Evolutionary conservation across 169 alveolate species (phyloP), one percentile per base, ranked within the genome.

Genomic region (Blepharisma undulans): DNA sequence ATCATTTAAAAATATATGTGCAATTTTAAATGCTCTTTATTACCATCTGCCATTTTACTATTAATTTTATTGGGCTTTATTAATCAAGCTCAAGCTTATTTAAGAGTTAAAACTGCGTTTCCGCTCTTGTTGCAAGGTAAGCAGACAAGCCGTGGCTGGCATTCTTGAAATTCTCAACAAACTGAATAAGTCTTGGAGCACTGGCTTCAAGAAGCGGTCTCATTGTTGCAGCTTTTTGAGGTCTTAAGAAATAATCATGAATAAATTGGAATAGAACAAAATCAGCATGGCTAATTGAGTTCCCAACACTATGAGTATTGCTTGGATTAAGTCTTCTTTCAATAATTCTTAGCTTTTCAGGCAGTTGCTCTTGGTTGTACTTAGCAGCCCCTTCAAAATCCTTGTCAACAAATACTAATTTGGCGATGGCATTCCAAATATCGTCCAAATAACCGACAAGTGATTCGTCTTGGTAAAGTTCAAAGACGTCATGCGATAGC

Each of bases 401-500:
- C 34, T 79, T 27, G 61, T 27, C 36, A 21, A 79, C 72, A 25
- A 22, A 79, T 14, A 79, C 61, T 0, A 79, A 79, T 33, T 79
- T 79, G 0, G 61, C 87, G 14, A 30, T 30, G 32, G 16, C 7
- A 72, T 1, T 79, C 25, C 36, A 10, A 32, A 79, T 33, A 33
- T 79, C 87, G 10, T 79, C 87, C 10, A 30, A n/a, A 32, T 25
- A 33, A 7, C 22, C 66, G 18, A 48, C 34, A 22, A 25, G n/a
- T 4, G 76, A 72, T 6, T 80, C 93, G 32, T 71, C 84, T 2
- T 10, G 29, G 84, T 90, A 86, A 27, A 60, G 87, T 32, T 79
- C 76, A 30, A 66, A 33, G 10, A 22, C 48, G 61, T 89, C 92
- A 19, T 60, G 72, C 21, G 95, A 92, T 32, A 90, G 88, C 87